Conservation (phyloP, 1,139 yeast genomes). For the Protomyces macrosporus region DNA sequence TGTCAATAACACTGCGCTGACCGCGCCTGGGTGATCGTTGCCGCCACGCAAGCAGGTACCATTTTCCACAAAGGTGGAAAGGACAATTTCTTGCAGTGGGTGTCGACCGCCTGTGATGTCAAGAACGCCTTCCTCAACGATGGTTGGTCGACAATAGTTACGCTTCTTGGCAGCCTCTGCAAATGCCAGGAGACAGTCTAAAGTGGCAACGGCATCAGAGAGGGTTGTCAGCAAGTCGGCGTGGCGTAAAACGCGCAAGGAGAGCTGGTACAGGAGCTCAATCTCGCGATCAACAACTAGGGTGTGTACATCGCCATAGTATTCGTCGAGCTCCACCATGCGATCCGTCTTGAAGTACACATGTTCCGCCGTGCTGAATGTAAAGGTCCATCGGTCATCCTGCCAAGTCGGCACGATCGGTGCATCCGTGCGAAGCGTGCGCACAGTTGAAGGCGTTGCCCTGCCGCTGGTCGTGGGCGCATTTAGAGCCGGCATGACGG, state of each 20-base stretch:
- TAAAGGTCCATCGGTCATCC: conserved; percentile 39
- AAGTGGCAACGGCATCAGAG: conserved; percentile 37
- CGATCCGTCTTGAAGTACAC: conserved; percentile 41
- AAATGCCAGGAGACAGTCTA: conserved; percentile 43
- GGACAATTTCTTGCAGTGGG: conserved; percentile 43
- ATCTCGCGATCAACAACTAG: conserved; percentile 42
- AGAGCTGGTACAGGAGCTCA: conserved; percentile 42
- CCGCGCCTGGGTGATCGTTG: conserved; percentile 53
- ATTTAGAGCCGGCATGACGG: conserved; percentile 31
- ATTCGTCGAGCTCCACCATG: conserved; percentile 40
- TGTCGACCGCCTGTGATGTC: conserved; percentile 40
- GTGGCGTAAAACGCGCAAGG: conserved; percentile 36
- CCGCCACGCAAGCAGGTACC: conserved; percentile 37
- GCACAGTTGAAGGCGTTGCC: conserved; percentile 28
- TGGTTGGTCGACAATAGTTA: conserved; percentile 41
- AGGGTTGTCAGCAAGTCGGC: conserved; percentile 32
- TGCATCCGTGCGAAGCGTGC: conserved; percentile 29
- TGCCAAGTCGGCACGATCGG: conserved; percentile 27
- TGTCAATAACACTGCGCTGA: conserved; percentile 76
- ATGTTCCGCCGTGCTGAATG: conserved; percentile 43
- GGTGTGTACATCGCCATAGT: conserved; percentile 45
- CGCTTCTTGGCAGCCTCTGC: conserved; percentile 40
- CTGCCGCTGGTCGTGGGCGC: conserved; percentile 32
- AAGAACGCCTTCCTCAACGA: conserved; percentile 37
- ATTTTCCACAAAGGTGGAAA: conserved; percentile 42